phyloP scores from a whole-genome alignment of 2,329 filamentous ascomycete species.

The Xylariaceae sp. region DNA sequence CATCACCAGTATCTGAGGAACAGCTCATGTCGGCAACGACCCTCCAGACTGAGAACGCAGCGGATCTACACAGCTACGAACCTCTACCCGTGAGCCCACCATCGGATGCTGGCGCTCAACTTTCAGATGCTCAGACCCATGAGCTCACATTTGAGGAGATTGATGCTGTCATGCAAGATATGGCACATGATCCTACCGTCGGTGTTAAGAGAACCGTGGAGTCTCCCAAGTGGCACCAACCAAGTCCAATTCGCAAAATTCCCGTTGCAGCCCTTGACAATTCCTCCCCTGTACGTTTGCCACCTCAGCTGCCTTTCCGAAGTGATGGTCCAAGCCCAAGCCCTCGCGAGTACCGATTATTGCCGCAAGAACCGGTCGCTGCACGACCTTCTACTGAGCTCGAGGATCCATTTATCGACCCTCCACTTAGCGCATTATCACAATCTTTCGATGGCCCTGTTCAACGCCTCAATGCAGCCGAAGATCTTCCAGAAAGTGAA shows the following conservation, averaged over 20 bases:
- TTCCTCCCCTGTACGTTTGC: conserved; percentile 51
- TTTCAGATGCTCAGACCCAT: conserved; percentile 23
- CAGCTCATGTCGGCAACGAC: conserved; percentile 5
- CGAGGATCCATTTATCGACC: conserved; percentile 61
- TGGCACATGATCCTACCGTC: conserved; percentile 68
- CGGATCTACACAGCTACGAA: conserved; percentile 32
- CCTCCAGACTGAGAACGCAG: conserved; percentile 15
- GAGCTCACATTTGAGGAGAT: conserved; percentile 74
- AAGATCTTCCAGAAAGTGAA: conserved; percentile 71
- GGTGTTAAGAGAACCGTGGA: conserved; percentile 63
- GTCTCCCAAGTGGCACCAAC: conserved; percentile 44
- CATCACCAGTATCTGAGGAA: conserved; percentile 33
- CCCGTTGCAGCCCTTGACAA: conserved; percentile 37
- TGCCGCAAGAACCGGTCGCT: conserved; percentile 44
- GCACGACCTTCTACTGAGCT: conserved; percentile 50
- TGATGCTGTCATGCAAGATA: conserved; percentile 85
- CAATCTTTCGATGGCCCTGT: conserved; percentile 54
- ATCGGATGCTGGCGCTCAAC: conserved; percentile 24
- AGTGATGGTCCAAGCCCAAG: conserved; percentile 73
- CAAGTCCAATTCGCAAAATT: conserved; percentile 38
- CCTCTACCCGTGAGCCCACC: conserved; percentile 30
- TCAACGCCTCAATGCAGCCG: conserved; percentile 59
- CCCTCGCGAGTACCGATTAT: conserved; percentile 51
- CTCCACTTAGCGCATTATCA: conserved; percentile 39
- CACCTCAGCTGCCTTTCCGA: conserved; percentile 48